phyloP scores from a whole-genome alignment of 768 basidiomycete genomes.

The Boletus pseudopeckii region DNA sequence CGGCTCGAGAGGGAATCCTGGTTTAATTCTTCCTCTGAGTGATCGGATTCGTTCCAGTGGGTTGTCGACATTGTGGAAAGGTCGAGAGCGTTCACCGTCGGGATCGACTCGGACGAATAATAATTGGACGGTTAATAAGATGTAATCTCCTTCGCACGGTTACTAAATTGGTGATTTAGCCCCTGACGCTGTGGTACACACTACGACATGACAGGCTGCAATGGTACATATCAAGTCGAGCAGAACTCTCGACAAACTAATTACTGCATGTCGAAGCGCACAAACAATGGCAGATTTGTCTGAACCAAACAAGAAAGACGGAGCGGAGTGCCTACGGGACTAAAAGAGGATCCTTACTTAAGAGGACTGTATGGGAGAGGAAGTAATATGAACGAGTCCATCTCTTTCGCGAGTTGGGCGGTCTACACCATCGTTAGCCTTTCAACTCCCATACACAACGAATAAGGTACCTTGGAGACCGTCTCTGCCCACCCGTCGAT shows the following conservation, averaged over 20 bases:
- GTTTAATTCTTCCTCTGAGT: slow-evolving; percentile 52
- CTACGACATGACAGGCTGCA: background rate
- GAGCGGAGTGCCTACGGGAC: background rate
- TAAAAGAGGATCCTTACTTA: slow-evolving; percentile 44
- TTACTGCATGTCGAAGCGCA: background rate
- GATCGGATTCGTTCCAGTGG: slow-evolving; percentile 57
- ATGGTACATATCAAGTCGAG: background rate
- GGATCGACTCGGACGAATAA: slow-evolving; percentile 5
- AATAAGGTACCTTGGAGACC: slow-evolving; percentile 67
- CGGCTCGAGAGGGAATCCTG: slow-evolving; percentile 43
- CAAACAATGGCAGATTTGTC: background rate
- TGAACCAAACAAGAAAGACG: background rate
- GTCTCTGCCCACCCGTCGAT: slow-evolving; percentile 95
- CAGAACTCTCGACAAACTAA: background rate
- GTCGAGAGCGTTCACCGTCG: slow-evolving; percentile 1
- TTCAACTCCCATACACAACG: slow-evolving; percentile 11
- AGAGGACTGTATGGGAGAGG: slow-evolving; percentile 84
- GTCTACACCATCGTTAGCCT: slow-evolving; percentile 52
- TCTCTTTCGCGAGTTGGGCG: slow-evolving; percentile 75
- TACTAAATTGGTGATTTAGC: slow-evolving; percentile 6
- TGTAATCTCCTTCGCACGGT: slow-evolving; percentile 19
- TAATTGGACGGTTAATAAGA: background rate
- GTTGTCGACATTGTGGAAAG: slow-evolving; percentile 25
- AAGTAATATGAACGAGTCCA: slow-evolving; percentile 83
- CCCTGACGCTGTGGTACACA: background rate